Conservation (phyloP, 176 grass and related monocot species). For the Oryza rufipogon region DNA sequence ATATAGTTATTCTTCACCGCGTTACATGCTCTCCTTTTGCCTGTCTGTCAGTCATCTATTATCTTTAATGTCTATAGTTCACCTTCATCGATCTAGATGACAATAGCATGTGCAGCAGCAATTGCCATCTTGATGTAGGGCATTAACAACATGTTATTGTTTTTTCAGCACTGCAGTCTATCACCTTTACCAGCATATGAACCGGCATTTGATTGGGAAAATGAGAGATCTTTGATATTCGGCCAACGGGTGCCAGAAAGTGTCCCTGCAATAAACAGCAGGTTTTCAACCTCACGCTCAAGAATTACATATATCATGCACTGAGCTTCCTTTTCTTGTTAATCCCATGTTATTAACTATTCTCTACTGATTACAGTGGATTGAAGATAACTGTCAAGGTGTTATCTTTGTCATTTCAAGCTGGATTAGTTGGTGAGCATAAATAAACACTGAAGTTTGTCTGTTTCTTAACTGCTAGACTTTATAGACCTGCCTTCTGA, state of each 20-base stretch:
- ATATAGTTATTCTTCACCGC: background rate
- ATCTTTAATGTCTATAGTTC: slow-evolving; percentile 1
- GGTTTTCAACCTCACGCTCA: slow-evolving; percentile 60
- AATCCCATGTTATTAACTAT: slow-evolving; percentile 44
- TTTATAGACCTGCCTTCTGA: slow-evolving; percentile 35
- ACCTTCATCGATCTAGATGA: slow-evolving; percentile 7
- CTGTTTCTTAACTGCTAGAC: slow-evolving; percentile 31
- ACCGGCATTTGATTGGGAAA: slow-evolving; percentile 99
- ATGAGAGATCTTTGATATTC: slow-evolving; percentile 95
- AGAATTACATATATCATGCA: slow-evolving; percentile 9
- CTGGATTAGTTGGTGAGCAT: slow-evolving; percentile 91
- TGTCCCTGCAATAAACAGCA: slow-evolving; percentile 71
- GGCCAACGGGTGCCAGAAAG: slow-evolving; percentile 86
- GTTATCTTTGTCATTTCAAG: slow-evolving; percentile 95
- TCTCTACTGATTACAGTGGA: slow-evolving; percentile 59
- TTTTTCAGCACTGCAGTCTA: slow-evolving; percentile 81
- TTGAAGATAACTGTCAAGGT: slow-evolving; percentile 98
- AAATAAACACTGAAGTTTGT: slow-evolving; percentile 25
- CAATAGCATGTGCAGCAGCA: slow-evolving; percentile 2
- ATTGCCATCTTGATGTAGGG: slow-evolving; percentile 34
- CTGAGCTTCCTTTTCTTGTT: slow-evolving; percentile 12
- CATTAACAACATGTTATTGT: slow-evolving; percentile 36
- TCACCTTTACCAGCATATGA: slow-evolving; percentile 92
- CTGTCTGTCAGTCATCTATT: background rate
- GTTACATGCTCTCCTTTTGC: slow-evolving; percentile 3